Base-by-base conservation (phyloP, 768 basidiomycete genomes). In the Leucocoprinus leucothites region DNA sequence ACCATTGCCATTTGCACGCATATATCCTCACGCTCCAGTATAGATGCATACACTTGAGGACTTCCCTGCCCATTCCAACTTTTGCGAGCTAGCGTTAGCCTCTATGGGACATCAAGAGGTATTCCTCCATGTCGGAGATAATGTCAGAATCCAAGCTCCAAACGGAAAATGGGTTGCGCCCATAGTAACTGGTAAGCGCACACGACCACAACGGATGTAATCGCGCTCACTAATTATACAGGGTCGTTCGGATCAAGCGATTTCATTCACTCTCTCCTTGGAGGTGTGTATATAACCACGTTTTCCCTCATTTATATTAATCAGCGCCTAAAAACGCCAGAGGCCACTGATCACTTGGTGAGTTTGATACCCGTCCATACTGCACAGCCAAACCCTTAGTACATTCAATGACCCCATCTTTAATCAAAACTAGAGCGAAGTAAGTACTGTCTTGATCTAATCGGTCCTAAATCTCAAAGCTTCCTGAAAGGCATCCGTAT, bases 51-150 rank as follows among this genome's bases (percentile, higher is more conserved):
- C 87, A 1, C 78, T 90, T 4, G 92, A 94, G 65, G 92, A 97
- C 65, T 94, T 90, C 66, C 73, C 91, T 2, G 91, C 94, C 0
- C 94, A 97, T 66, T 89, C 87, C 52, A 91, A 96, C 73, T 95
- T 90, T 66, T 91, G 89, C 74, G 94, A 97, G 68, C 76, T 96
- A 9, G 77, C 83, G 0, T 80, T 98, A 11, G 81, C 87, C 34
- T 75, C 78, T 0, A 73, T 93, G 73, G 95, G 94, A 0, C 74
- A 94, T 66, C 60, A 67, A 0, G 74, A 92, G 41, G 86, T 96
- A 2, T 98, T 97, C 71, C 68, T 82, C 25, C 94, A 98, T 61
- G 90, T 96, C 28, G 95, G 95, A 3, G 86, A 91, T 53, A 79
- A 82, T 46, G 87, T 87, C 9, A 78, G 85, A 35, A 74, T 96